Evolutionary conservation across 495 filamentous ascomycete genomes (phyloP).

Genomic region (Penicillium fimorum): DNA sequence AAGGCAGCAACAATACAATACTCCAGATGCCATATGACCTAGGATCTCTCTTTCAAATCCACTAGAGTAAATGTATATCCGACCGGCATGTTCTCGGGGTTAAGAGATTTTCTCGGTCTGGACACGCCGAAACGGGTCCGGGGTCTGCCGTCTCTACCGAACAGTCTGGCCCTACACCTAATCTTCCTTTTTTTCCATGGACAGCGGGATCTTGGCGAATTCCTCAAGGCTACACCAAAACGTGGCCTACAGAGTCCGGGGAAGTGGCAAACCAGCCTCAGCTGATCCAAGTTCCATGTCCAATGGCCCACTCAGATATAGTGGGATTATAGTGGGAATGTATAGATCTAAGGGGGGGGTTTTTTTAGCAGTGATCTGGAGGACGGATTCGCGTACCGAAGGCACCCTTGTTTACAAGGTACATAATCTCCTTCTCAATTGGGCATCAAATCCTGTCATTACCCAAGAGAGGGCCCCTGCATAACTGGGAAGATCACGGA

Average conservation of each 20-base stretch:
- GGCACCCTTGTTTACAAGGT: neutral
- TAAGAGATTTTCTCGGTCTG: conserved; percentile 9
- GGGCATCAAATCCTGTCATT: neutral
- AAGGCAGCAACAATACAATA: neutral
- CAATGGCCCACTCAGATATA: conserved; percentile 7
- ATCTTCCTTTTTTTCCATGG: neutral
- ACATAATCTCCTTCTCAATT: conserved; percentile 1
- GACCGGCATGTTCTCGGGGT: conserved; percentile 9
- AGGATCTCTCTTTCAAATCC: neutral
- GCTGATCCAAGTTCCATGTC: conserved; percentile 10
- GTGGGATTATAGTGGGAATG: neutral
- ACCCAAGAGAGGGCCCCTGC: conserved; percentile 2
- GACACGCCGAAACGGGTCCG: conserved; percentile 19
- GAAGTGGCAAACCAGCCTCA: conserved; percentile 14
- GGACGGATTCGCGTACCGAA: neutral
- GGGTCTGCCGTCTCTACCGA: conserved; percentile 22
- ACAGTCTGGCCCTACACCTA: conserved; percentile 16
- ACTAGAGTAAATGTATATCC: conserved; percentile 1
- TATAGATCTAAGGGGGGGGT: neutral
- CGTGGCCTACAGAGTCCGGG: conserved; percentile 10
- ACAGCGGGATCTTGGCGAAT: neutral
- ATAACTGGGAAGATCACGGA: neutral
- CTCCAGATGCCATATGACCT: neutral
- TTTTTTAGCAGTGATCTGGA: neutral
- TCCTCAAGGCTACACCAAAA: conserved; percentile 2